phyloP scores from a whole-genome alignment of 768 basidiomycete genomes.

The Phlegmacium glaucopus region DNA sequence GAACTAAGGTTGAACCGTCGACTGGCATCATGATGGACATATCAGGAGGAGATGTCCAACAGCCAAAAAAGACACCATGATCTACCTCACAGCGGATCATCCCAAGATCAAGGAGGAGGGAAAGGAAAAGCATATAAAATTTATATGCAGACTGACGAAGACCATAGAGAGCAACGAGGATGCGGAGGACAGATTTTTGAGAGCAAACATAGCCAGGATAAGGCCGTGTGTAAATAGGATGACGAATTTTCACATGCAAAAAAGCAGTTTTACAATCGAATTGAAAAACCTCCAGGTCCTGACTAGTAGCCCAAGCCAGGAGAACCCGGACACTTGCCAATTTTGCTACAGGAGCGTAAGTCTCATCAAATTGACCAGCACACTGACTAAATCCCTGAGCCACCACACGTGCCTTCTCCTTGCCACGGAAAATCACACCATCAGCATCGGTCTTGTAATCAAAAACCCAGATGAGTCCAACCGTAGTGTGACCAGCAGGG shows the following conservation, averaged over 20 bases:
- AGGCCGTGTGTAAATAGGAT: slow-evolving; percentile 14
- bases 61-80: slow-evolving; percentile 20
- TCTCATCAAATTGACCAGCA: slow-evolving; percentile 32
- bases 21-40: slow-evolving; percentile 13
- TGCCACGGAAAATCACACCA: slow-evolving; percentile 27
- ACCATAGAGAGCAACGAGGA: slow-evolving; percentile 30
- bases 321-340: slow-evolving; percentile 17
- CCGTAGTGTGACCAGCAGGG: slow-evolving; percentile 22
- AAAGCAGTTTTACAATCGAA: slow-evolving; percentile 29
- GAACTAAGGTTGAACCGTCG: slow-evolving; percentile 8
- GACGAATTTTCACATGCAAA: slow-evolving; percentile 17
- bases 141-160: slow-evolving; percentile 27
- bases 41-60: slow-evolving; percentile 13
- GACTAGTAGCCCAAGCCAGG: slow-evolving; percentile 21
- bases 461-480: slow-evolving; percentile 33
- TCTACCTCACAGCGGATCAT: slow-evolving; percentile 21
- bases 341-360: slow-evolving; percentile 28
- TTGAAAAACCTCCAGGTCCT: slow-evolving; percentile 17
- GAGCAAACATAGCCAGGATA: slow-evolving; percentile 8
- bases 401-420: slow-evolving; percentile 26
- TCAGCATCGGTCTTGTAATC: slow-evolving; percentile 33
- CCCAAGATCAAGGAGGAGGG: slow-evolving; percentile 2
- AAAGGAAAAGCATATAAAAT: slow-evolving; percentile 10
- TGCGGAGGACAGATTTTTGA: slow-evolving; percentile 1
- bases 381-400: slow-evolving; percentile 23